Base-by-base conservation (phyloP, 1,139 yeast species). In the Saccharomyces pastorianus region DNA sequence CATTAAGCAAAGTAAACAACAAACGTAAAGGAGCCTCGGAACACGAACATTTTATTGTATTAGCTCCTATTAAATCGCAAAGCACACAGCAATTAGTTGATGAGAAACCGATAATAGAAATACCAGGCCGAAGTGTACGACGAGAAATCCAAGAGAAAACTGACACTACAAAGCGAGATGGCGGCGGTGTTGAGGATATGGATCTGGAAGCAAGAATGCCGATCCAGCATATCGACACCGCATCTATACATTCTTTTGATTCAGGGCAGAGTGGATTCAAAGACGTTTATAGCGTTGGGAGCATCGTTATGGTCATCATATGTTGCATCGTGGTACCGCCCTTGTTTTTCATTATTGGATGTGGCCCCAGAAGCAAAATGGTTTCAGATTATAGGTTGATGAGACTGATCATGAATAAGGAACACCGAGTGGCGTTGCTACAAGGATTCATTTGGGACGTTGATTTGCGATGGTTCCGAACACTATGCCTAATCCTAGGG, bases 381-480 rank as follows among this genome's bases (percentile, higher is more conserved):
- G 48, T 64, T 6, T 51, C 59, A 9, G 63, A 64, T 34, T 54
- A 59, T 17, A 54, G 55, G 38, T 32, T 65, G 8, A 57, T 63
- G 63, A 57, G 56, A 46, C 28, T 65, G 53, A 51, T 64, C 3
- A 53, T 64, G 56, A 59, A 59, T 46, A 51, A 51, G 7, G 56
- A 62, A 26, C 59, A 63, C 56, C 55, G 67, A 28, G 46, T 53
- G n/a, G 62, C 62, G 1, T 49, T 63, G 31, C 53, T 60, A 25
- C 56, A 59, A 29, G 68, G 67, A 5, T 64, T 60, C 46, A 52
- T 61, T 1, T 63, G 67, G 68, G 64, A 65, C 27, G 55, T 64
- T n/a, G 61, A 62, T 47, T 51, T 65, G n/a, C 46, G 49, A 25
- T 63, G 68, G 67, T 56, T 65, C 46, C 50, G 66, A 20, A 53